Evolutionary conservation across 2,329 filamentous ascomycete species (phyloP).

Genomic region (Chaetomium sp.): DNA sequence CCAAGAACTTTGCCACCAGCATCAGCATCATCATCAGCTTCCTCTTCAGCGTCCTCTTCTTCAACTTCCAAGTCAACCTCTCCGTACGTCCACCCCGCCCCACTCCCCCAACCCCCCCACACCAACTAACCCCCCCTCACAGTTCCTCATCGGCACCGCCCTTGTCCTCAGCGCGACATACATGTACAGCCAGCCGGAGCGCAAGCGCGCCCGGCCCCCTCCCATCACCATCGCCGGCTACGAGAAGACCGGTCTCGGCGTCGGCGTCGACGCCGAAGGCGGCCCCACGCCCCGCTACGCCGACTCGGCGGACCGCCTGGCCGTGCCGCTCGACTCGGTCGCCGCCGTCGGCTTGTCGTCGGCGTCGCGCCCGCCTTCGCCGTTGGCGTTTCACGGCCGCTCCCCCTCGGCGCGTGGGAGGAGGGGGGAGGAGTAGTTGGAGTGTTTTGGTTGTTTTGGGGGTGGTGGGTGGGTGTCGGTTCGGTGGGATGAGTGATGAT

Average conservation of each 20-base stretch:
- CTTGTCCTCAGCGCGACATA: conserved; percentile 82
- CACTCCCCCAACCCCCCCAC: neutral
- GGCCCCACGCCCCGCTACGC: neutral
- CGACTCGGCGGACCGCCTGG: conserved; percentile 37
- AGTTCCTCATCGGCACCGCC: conserved; percentile 82
- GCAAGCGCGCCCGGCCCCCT: conserved; percentile 60
- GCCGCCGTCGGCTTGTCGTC: conserved; percentile 40
- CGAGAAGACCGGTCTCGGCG: conserved; percentile 63
- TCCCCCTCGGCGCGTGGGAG: conserved; percentile 44
- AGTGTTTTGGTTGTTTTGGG: no score
- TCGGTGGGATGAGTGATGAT: neutral
- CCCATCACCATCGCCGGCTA: conserved; percentile 71
- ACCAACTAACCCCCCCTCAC: conserved; percentile 21
- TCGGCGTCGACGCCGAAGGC: no score
- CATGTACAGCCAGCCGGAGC: conserved; percentile 73
- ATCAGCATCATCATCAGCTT: conserved; percentile 90
- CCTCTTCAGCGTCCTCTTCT: conserved; percentile 81
- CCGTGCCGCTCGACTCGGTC: conserved; percentile 44
- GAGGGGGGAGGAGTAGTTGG: conserved; percentile 43
- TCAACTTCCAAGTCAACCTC: conserved; percentile 73
- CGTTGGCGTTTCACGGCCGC: conserved; percentile 43
- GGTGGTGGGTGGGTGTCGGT: neutral
- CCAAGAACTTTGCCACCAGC: conserved; percentile 91
- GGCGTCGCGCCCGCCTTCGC: conserved; percentile 52
- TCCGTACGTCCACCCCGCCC: conserved; percentile 59